Base-by-base conservation (phyloP, 352 stramenopile species). In the Pythium vanterpoolii region DNA sequence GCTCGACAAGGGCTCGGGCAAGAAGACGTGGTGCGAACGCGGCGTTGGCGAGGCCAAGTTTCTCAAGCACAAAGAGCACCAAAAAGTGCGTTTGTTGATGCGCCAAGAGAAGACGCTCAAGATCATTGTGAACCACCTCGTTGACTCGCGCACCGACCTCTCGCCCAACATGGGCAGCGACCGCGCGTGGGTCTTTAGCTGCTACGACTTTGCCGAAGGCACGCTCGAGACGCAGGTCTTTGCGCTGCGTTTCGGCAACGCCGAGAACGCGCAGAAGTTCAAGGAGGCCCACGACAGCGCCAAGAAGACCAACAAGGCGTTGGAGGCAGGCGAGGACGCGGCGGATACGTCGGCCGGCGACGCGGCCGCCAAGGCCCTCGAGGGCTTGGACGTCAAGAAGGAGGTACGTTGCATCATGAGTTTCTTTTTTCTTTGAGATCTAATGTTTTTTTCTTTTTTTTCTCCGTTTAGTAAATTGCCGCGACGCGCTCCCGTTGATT, bases 51-150 rank as follows among this genome's bases (percentile, higher is more conserved):
- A 99, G 52, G 88, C 97, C 50, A 95, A 96, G 55, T 98, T 99
- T 76, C 85, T 99, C 58, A 96, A 98, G 77, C 96, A 99, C 87
- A 96, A 95, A 74, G 91, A 98, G 65, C 75, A 87, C 70, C 78
- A 90, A 60, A 96, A 96, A 71, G 86, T 99, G 61, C 90, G 97
- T 64, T 77, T 98, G 53, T 82, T 99, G 26, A 99, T 99, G 97
- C 88, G 96, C 57, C 96, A 99, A 75, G 97, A 99, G 74, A 99
- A 99, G 77, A 99, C 96, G 28, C 97, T 98, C 90, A 99, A 99
- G 81, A 93, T 99, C 64, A 95, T 99, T 76, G 83, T 93, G 54
- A 99, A 99, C 76, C 96, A 99, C 80, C 80, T 98, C 34, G 76
- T 98, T 13, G 96, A 99, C 80, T 96, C 96, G 36, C 88, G 96